A percentile compares a stretch with the other conserved stretches of the same genome.
Evolutionary conservation across 1,284 basidiomycete genomes (phyloP).

Genomic region (Fomitopsis palustris): DNA sequence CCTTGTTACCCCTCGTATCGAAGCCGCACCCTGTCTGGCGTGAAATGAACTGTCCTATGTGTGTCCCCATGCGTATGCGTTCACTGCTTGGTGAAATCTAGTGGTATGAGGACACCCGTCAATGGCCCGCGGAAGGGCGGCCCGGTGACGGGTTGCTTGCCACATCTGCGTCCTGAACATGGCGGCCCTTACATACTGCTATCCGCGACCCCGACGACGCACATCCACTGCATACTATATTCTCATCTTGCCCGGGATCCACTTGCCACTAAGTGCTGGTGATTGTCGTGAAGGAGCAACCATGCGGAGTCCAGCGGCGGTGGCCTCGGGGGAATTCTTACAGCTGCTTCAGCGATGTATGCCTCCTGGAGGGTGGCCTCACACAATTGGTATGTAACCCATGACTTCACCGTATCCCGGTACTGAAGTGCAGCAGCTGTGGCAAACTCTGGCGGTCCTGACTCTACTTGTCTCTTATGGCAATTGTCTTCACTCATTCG

Average conservation of each 20-base stretch:
- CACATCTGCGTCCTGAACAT: no score
- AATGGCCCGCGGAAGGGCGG: not conserved
- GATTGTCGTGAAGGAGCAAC: no score
- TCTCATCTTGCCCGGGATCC: no score
- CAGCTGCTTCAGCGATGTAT: conserved; percentile 27
- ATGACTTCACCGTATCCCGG: not conserved
- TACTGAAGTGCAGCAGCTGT: conserved; percentile 41
- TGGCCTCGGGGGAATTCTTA: conserved; percentile 25
- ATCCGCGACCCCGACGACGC: no score
- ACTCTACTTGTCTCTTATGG: conserved; percentile 73
- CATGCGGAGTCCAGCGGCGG: conserved; percentile 1
- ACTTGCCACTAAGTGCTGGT: no score
- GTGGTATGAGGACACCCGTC: not conserved
- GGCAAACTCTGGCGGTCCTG: conserved; percentile 76
- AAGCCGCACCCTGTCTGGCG: not conserved
- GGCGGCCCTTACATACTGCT: no score
- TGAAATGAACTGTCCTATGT: no score
- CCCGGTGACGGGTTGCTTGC: not conserved
- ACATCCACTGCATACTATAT: no score
- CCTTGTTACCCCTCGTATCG: not conserved
- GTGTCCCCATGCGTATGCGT: no score
- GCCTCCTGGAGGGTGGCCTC: conserved; percentile 27
- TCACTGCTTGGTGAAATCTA: no score
- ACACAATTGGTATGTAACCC: conserved; percentile 16
- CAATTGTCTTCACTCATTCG: conserved; percentile 38